Base-by-base conservation (phyloP, 345 rosid species). In the Salix caprea region DNA sequence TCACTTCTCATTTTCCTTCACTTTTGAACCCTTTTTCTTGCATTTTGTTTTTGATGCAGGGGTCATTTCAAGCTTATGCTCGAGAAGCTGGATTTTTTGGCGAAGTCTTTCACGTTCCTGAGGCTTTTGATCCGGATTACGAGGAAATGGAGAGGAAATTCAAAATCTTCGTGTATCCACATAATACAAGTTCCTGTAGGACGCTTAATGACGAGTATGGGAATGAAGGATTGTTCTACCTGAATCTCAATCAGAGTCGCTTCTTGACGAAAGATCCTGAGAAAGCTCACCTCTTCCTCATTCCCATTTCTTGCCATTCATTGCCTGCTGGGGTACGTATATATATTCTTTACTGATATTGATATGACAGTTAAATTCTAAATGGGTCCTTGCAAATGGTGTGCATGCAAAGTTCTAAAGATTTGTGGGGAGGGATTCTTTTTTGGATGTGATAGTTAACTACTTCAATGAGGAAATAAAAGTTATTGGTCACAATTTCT, bases 91-190 rank as follows among this genome's bases (percentile, higher is more conserved):
- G 54, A 50, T 50, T 50, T 50, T 15, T 4, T 16, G 19, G 54
- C 8, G 44, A 52, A 71, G 16, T 71, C 7, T 71, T 52, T 54
- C 84, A 73, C 72, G 74, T 52, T 1, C 24, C 71, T 73, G 34
- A 30, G 67, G 71, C 19, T 32, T 81, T 81, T 72, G 64, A 77
- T 46, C 50, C 15, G 16, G 67, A 73, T 65, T 77, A 77, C 12
- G 71, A 26, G 15, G 64, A 88, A 76, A 94, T 92, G 98, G 94
- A 90, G 89, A 82, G 34, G 75, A 82, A 81, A 21, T 92, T 94
- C 83, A 70, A 67, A 36, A 48, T 76, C 40, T 81, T 73, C 46
- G 70, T 70, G 58, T 74, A 77, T 73, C 76, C 79, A 11, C 36
- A 69, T 11, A 71, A 26, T 10, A 32, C 54, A 15, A 50, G 19